Conservation (phyloP, 495 filamentous ascomycete genomes). For the Friedmanniomyces simplex region DNA sequence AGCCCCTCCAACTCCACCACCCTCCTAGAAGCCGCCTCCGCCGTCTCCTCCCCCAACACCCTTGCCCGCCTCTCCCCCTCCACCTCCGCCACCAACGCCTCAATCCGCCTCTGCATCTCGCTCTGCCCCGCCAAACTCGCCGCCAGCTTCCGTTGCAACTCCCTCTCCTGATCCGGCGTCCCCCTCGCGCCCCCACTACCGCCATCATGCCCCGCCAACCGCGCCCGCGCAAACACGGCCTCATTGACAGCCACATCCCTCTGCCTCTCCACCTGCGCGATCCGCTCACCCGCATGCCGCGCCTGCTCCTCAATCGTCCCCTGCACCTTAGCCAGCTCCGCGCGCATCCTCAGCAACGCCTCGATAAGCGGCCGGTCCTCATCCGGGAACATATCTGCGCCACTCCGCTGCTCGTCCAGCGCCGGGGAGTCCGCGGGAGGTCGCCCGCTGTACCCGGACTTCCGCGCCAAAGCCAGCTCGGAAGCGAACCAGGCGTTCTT, state of each 20-base stretch:
- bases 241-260: conserved; percentile 84
- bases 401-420: conserved; percentile 58
- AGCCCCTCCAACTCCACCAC: conserved; percentile 71
- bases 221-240: conserved; percentile 89
- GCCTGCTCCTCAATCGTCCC: conserved; percentile 77
- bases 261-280: conserved; percentile 88
- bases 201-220: conserved; percentile 70
- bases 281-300: conserved; percentile 68
- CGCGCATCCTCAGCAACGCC: conserved; percentile 80
- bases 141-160: conserved; percentile 75
- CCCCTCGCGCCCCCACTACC: conserved; percentile 51
- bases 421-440: conserved; percentile 60
- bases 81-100: conserved; percentile 56
- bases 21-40: conserved; percentile 69
- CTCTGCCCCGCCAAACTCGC: conserved; percentile 64
- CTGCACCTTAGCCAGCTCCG: conserved; percentile 75
- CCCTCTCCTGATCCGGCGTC: conserved; percentile 50
- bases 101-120: conserved; percentile 60
- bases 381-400: conserved; percentile 67
- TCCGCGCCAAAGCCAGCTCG: conserved; percentile 78
- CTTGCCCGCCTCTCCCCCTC: conserved; percentile 69
- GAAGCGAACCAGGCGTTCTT: conserved; percentile 96
- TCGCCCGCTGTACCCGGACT: conserved; percentile 66
- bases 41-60: conserved; percentile 78
- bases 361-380: conserved; percentile 89